Evolutionary conservation across 1,284 basidiomycete species (phyloP), one percentile per base, ranked within the genome.

Genomic region (Ganoderma boninense): DNA sequence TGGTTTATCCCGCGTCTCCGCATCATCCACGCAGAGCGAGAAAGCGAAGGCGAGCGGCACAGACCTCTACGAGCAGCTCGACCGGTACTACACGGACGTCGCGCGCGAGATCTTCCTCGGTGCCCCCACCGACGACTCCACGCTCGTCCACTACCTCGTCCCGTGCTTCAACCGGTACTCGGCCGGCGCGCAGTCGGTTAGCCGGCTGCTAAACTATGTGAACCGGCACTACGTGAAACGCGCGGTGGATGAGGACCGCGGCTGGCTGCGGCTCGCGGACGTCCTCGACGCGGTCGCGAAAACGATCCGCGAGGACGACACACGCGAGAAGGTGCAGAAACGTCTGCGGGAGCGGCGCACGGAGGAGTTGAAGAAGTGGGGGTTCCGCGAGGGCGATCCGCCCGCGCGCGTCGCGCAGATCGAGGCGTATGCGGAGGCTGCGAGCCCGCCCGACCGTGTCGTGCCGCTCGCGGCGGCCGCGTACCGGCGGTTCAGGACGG

Each of bases 141-240:
- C 84, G 38, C 86, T 94, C 74, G 80, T 94, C 62, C 87, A 89
- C 72, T 93, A 92, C 80, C 87, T 93, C 75, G 82, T 92, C 49
- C 87, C 90, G 6, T 88, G 86, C 77, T 93, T 92, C 83, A 85
- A 86, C 71, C 91, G 92, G 65, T 94, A 89, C 80, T 84, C 85
- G 70, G 84, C 87, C 43, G 92, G 92, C 64, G 89, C 89, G 8
- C 86, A 87, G 71, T 87, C 90, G 65, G 87, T 90, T 70, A 86
- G 90, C 78, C 87, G 92, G 73, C 86, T 94, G 38, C 85, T 93
- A 73, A 92, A 89, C 81, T 94, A 94, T 78, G 87, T 94, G 65
- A 93, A 94, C 79, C 87, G 92, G 29, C 92, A 93, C 79, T 92
- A 92, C 76, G 91, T 94, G 74, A 91, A 90, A 78, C 89, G 91